Evolutionary conservation across 179 eudicot genomes (phyloP).

Genomic region (Patellifolia procumbens): DNA sequence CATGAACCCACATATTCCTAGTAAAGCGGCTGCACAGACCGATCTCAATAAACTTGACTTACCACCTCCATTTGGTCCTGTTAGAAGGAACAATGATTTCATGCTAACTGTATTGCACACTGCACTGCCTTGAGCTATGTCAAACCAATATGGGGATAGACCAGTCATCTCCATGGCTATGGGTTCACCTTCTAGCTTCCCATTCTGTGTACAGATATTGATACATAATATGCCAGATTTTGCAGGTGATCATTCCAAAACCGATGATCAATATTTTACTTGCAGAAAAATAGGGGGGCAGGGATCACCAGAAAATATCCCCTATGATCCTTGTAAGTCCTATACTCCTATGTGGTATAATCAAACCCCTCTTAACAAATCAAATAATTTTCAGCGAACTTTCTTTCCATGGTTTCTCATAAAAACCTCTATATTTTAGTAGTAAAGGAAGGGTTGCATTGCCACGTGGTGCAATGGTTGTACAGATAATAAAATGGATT

Average conservation of each 20-base stretch:
- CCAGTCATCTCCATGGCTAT: constrained; percentile 72
- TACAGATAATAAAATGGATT: too few species aligned
- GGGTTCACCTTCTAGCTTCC: constrained; percentile 32
- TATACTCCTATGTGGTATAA: too few species aligned
- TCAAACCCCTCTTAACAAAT: too few species aligned
- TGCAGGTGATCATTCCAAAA: not conserved
- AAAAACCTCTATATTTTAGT: too few species aligned
- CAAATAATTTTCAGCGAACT: too few species aligned
- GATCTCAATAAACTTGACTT: constrained; percentile 95
- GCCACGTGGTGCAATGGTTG: too few species aligned
- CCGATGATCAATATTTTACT: not conserved
- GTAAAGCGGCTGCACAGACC: constrained; percentile 89
- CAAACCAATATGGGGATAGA: constrained; percentile 92
- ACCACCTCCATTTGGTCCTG: constrained; percentile 99
- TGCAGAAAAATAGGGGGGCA: not conserved
- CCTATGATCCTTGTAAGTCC: too few species aligned
- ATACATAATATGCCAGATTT: constrained; percentile 3
- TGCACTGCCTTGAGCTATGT: constrained; percentile 80
- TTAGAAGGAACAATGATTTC: constrained; percentile 85
- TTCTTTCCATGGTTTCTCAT: too few species aligned
- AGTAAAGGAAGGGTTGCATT: too few species aligned
- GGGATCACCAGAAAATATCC: too few species aligned
- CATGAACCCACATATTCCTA: constrained; percentile 97
- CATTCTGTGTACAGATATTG: constrained; percentile 46
- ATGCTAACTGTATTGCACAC: constrained; percentile 71